Percentiles rank a stretch among this genome's conserved stretches.
Conservation (phyloP, 2,329 filamentous ascomycete species). For the Calonectria naviculata region DNA sequence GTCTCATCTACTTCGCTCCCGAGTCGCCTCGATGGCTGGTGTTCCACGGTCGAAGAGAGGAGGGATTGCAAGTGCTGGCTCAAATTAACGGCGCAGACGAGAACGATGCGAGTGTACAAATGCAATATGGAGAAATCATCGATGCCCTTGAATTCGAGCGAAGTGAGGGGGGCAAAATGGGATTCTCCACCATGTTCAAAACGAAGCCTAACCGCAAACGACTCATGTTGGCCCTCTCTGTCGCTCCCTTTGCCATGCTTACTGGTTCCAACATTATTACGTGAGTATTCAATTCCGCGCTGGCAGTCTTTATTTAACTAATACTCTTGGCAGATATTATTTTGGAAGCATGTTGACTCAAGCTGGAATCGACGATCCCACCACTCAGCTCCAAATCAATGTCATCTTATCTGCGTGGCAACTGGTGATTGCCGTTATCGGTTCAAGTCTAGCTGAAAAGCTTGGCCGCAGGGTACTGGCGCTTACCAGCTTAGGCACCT, state of each 20-base stretch:
- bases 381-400: slow-evolving; percentile 51
- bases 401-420: slow-evolving; percentile 34
- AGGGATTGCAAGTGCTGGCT: slow-evolving; percentile 19
- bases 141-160: slow-evolving; percentile 25
- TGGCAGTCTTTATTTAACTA: background rate
- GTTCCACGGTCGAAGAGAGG: slow-evolving; percentile 7
- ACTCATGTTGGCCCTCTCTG: background rate
- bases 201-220: slow-evolving; percentile 11
- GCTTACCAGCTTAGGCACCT: background rate
- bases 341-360: slow-evolving; percentile 52
- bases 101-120: background rate
- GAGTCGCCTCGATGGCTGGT: slow-evolving; percentile 24
- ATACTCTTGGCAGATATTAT: slow-evolving; percentile 28
- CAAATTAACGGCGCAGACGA: slow-evolving; percentile 2
- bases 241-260: slow-evolving; percentile 26
- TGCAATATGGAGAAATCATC: slow-evolving; percentile 25
- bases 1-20: slow-evolving; percentile 10
- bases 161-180: background rate
- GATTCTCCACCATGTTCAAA: background rate
- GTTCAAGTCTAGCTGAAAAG: slow-evolving; percentile 21
- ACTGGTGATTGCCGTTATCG: slow-evolving; percentile 27
- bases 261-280: slow-evolving; percentile 25
- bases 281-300: background rate
- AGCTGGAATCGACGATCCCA: slow-evolving; percentile 54
- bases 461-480: slow-evolving; percentile 19